Evolutionary conservation across 225 moss, liverwort and hornwort species (phyloP).

Genomic region (Sphagnum contortum): DNA sequence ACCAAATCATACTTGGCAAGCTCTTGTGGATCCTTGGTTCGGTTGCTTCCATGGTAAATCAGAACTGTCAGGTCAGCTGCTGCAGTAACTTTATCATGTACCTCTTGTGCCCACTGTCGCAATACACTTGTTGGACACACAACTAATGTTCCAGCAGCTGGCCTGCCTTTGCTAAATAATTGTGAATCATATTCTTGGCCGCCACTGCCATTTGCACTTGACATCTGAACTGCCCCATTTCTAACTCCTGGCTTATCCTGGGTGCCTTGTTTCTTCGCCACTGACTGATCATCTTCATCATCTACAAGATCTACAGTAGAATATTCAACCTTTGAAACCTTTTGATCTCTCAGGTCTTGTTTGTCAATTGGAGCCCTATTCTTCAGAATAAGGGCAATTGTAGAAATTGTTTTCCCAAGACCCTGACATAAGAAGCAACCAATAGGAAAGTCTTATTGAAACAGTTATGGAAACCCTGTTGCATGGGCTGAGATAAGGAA

Average conservation of each 20-base stretch:
- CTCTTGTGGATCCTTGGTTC: slow-evolving; percentile 80
- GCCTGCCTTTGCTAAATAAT: slow-evolving; percentile 55
- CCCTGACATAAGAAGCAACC: slow-evolving; percentile 39
- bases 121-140: slow-evolving; percentile 97
- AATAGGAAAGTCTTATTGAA: too few relatives aligned
- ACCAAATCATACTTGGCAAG: slow-evolving; percentile 89
- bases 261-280: slow-evolving; percentile 3
- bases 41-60: slow-evolving; percentile 89
- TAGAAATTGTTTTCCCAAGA: slow-evolving; percentile 97
- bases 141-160: slow-evolving; percentile 91
- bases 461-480: too few relatives aligned
- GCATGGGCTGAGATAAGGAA: too few relatives aligned
- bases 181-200: slow-evolving; percentile 21
- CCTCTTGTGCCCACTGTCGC: slow-evolving; percentile 91
- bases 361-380: slow-evolving; percentile 74
- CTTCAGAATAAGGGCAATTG: slow-evolving; percentile 83
- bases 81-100: slow-evolving; percentile 75
- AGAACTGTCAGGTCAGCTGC: slow-evolving; percentile 59
- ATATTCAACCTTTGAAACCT: slow-evolving; percentile 17
- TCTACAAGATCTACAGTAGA: slow-evolving; percentile 75
- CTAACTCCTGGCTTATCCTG: background rate
- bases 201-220: slow-evolving; percentile 16
- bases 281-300: slow-evolving; percentile 48
- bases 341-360: slow-evolving; percentile 15
- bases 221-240: slow-evolving; percentile 7